Evolutionary conservation across 2,329 filamentous ascomycete genomes (phyloP).

Genomic region (Ascochyta lentis): DNA sequence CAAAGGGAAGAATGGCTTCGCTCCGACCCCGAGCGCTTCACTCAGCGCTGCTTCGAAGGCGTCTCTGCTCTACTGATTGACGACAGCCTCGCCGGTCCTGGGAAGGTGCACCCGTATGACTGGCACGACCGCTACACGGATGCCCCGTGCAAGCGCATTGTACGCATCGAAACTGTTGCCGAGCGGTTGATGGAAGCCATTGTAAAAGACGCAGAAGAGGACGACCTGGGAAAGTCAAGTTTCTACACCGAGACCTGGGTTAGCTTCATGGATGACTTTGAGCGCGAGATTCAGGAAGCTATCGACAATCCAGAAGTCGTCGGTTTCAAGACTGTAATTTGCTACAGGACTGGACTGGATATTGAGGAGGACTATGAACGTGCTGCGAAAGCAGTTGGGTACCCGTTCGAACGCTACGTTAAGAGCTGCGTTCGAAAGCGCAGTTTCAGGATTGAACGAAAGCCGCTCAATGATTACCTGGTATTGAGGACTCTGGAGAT

Average conservation of each 20-base stretch:
- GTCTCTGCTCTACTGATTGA: slow-evolving; percentile 80
- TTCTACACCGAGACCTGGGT: slow-evolving; percentile 50
- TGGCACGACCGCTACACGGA: slow-evolving; percentile 68
- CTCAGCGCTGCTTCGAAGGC: slow-evolving; percentile 70
- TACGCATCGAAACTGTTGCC: slow-evolving; percentile 77
- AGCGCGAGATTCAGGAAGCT: slow-evolving; percentile 60
- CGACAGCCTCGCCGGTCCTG: slow-evolving; percentile 68
- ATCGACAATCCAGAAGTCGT: slow-evolving; percentile 72
- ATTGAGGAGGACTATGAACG: slow-evolving; percentile 55
- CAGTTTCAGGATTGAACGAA: slow-evolving; percentile 64
- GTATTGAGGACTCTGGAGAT: slow-evolving; percentile 69
- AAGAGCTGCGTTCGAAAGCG: slow-evolving; percentile 48
- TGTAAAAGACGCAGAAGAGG: slow-evolving; percentile 47
- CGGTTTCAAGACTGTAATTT: slow-evolving; percentile 84
- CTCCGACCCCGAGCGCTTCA: slow-evolving; percentile 61
- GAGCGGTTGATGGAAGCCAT: slow-evolving; percentile 65
- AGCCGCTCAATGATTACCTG: slow-evolving; percentile 72
- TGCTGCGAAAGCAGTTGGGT: slow-evolving; percentile 40
- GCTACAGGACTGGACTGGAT: slow-evolving; percentile 78
- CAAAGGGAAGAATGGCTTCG: slow-evolving; percentile 57
- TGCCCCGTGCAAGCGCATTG: slow-evolving; percentile 72
- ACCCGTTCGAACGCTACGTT: slow-evolving; percentile 52
- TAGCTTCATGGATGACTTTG: slow-evolving; percentile 59
- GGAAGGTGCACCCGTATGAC: slow-evolving; percentile 63
- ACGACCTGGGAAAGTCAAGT: slow-evolving; percentile 40